phyloP scores from a whole-genome alignment of 139 green algal species.

The Dunaliella primolecta region DNA sequence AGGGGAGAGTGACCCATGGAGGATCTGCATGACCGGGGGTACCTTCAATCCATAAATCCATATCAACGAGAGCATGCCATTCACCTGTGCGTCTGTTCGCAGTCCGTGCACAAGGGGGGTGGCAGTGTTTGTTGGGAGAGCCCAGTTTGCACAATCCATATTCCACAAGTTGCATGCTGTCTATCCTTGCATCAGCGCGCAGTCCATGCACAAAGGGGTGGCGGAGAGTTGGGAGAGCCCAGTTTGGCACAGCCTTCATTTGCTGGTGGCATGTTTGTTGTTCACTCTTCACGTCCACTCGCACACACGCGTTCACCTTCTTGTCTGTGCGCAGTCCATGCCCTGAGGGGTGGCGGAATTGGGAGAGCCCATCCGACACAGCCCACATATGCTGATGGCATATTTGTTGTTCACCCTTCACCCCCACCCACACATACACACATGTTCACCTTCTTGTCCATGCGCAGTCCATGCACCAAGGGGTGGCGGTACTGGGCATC shows the following conservation, averaged over 20 bases:
- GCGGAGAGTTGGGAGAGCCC: no score
- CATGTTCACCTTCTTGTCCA: not conserved
- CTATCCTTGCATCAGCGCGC: not conserved
- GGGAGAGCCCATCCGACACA: no score
- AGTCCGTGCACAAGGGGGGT: no score
- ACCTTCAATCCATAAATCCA: no score
- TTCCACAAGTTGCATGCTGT: not conserved
- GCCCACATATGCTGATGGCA: no score
- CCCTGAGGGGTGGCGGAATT: slow-evolving; percentile 83
- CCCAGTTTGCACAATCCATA: no score
- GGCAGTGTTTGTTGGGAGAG: no score
- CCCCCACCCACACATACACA: not conserved
- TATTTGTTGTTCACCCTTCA: no score
- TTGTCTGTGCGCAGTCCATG: slow-evolving; percentile 50
- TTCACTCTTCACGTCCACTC: not conserved
- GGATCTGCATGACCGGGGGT: not conserved
- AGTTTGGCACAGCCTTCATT: no score
- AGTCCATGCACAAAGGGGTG: not conserved
- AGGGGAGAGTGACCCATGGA: not conserved
- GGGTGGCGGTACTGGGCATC: slow-evolving; percentile 84
- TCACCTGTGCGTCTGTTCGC: no score
- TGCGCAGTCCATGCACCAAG: slow-evolving; percentile 78
- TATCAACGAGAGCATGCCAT: no score
- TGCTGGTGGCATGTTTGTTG: no score
- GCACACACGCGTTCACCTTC: not conserved